Percentiles rank a stretch among this genome's conserved stretches.
Conservation (phyloP, 2,329 filamentous ascomycete genomes). For the Myotisia sp. region DNA sequence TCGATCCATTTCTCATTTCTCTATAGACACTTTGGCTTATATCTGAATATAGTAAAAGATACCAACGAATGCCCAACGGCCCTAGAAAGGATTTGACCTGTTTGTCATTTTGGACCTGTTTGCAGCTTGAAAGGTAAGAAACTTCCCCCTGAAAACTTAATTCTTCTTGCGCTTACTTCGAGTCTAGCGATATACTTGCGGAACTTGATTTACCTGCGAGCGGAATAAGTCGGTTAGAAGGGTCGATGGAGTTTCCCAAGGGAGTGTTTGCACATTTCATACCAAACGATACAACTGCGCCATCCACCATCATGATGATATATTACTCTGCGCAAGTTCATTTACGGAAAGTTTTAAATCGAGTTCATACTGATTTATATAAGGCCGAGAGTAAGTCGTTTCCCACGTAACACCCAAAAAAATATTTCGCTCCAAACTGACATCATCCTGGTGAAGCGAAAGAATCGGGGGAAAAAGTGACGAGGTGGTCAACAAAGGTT, state of each 20-base stretch:
- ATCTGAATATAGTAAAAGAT: conserved; percentile 20
- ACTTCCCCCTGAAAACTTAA: not conserved
- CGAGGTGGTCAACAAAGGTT: conserved; percentile 25
- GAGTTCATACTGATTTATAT: conserved; percentile 42
- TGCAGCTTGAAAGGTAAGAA: conserved; percentile 71
- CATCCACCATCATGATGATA: conserved; percentile 35
- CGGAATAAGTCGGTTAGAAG: conserved; percentile 44
- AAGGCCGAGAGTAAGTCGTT: conserved; percentile 24
- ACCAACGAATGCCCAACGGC: conserved; percentile 19
- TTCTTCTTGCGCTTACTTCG: not conserved
- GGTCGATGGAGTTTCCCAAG: conserved; percentile 28
- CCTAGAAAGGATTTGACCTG: conserved; percentile 47
- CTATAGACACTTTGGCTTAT: conserved; percentile 4
- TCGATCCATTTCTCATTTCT: conserved; percentile 14
- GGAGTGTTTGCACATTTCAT: conserved; percentile 22
- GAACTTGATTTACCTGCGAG: conserved; percentile 57
- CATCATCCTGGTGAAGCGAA: no score
- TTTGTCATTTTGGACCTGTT: conserved; percentile 81
- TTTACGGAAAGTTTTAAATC: conserved; percentile 43
- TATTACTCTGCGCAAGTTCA: conserved; percentile 50
- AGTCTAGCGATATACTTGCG: conserved; percentile 66
- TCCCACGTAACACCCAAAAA: no score
- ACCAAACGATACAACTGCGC: conserved; percentile 21
- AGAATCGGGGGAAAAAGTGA: conserved; percentile 15
- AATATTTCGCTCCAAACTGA: not conserved